phyloP scores from a whole-genome alignment of 164 flowering plant genomes.

The Sextonia rubra region DNA sequence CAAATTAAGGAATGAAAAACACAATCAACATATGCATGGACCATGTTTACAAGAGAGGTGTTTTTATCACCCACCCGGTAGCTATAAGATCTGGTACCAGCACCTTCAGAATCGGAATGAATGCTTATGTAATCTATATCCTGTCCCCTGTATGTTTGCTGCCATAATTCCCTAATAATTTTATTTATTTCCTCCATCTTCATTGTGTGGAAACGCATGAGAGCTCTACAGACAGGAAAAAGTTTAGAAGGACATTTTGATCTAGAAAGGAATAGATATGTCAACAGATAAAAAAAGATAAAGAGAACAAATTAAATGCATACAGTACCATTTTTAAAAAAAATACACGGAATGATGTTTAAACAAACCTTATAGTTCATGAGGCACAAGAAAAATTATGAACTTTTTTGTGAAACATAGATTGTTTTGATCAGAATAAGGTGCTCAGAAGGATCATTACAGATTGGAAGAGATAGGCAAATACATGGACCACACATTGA shows the following conservation, averaged over 20 bases:
- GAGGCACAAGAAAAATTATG: no score
- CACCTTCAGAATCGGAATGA: slow-evolving; percentile 96
- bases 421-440: neutral
- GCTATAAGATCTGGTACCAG: slow-evolving; percentile 97
- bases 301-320: no score
- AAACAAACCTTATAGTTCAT: no score
- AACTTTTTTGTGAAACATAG: no score
- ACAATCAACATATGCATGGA: slow-evolving; percentile 1
- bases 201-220: slow-evolving; percentile 98
- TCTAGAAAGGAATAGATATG: neutral
- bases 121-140: slow-evolving; percentile 93
- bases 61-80: slow-evolving; percentile 49
- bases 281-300: no score
- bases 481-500: neutral
- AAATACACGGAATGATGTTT: no score
- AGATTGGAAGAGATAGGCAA: neutral
- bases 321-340: no score
- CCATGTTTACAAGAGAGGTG: neutral
- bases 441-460: neutral
- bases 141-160: slow-evolving; percentile 98
- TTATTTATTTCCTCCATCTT: slow-evolving; percentile 99
- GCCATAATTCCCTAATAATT: slow-evolving; percentile 94
- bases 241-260: neutral
- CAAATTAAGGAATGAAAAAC: slow-evolving; percentile 2
- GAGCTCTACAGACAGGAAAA: slow-evolving; percentile 50